Conservation (phyloP, 1,284 basidiomycete genomes). For the Neotropicomus parvogracilis region DNA sequence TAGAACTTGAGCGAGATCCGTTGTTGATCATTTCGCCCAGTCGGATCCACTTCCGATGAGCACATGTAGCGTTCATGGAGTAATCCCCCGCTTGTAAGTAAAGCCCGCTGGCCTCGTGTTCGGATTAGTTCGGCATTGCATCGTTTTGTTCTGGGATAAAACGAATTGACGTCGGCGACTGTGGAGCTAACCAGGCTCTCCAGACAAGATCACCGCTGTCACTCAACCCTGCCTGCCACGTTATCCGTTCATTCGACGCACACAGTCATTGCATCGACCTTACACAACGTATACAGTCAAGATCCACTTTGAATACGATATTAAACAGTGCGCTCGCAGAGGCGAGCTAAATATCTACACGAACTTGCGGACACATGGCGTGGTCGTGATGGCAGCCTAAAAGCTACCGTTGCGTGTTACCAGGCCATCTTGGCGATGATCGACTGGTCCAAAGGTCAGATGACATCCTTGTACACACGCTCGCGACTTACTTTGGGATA, state of each 20-base stretch:
- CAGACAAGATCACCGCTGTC: neutral
- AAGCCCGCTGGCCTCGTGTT: too few relatives aligned
- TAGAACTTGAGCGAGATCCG: too few relatives aligned
- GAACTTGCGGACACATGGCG: neutral
- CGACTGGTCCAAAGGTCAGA: constrained; percentile 24
- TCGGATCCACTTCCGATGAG: too few relatives aligned
- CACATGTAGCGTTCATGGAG: too few relatives aligned
- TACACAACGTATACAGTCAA: neutral
- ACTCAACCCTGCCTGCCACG: neutral
- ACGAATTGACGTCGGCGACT: neutral
- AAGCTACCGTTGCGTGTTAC: constrained; percentile 12
- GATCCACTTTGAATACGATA: too few relatives aligned
- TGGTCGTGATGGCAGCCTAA: neutral
- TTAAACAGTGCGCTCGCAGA: neutral
- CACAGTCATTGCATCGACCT: neutral
- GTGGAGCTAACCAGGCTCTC: too few relatives aligned
- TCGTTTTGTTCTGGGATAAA: too few relatives aligned
- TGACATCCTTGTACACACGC: neutral
- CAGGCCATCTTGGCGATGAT: constrained; percentile 33
- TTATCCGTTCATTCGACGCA: neutral
- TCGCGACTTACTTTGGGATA: constrained; percentile 36
- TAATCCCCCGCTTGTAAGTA: too few relatives aligned
- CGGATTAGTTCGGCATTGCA: too few relatives aligned
- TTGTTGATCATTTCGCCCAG: too few relatives aligned
- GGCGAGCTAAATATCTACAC: neutral